Conservation (phyloP, 306 rosid species). For the Albizia julibrissin region DNA sequence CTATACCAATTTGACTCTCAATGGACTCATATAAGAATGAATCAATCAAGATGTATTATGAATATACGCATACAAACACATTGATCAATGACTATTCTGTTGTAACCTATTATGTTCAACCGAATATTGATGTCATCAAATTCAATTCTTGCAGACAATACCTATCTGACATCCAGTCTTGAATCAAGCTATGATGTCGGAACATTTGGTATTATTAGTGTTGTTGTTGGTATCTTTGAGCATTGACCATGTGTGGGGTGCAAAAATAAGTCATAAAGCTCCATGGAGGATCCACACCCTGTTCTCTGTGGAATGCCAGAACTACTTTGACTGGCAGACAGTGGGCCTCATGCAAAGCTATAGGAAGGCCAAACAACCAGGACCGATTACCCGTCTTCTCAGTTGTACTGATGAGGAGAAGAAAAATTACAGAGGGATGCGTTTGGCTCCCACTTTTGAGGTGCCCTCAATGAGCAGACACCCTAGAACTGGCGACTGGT, state of each 20-base stretch:
- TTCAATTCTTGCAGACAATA: constrained; percentile 47
- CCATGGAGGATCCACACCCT: constrained; percentile 82
- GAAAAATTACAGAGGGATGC: constrained; percentile 85
- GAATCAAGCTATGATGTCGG: constrained; percentile 55
- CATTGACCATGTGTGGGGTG: constrained; percentile 32
- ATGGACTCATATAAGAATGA: background rate
- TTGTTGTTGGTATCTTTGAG: constrained; percentile 35
- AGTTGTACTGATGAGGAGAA: constrained; percentile 95
- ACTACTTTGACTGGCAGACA: constrained; percentile 99
- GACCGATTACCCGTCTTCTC: constrained; percentile 89
- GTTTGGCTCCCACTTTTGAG: constrained; percentile 94
- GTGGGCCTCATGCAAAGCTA: constrained; percentile 90
- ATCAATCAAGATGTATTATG: background rate
- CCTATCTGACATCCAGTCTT: constrained; percentile 54
- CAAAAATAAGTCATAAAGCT: constrained; percentile 48
- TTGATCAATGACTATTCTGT: background rate
- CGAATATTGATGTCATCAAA: constrained; percentile 28
- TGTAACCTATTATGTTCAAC: background rate
- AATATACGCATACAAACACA: background rate
- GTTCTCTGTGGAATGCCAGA: constrained; percentile 96
- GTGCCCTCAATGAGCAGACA: constrained; percentile 97
- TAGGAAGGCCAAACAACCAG: constrained; percentile 81
- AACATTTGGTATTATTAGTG: constrained; percentile 34
- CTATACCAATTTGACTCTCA: background rate
- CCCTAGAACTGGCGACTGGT: constrained; percentile 99